Conservation (phyloP, 106 monocot genomes). For the Alisma plantagoaquatica region DNA sequence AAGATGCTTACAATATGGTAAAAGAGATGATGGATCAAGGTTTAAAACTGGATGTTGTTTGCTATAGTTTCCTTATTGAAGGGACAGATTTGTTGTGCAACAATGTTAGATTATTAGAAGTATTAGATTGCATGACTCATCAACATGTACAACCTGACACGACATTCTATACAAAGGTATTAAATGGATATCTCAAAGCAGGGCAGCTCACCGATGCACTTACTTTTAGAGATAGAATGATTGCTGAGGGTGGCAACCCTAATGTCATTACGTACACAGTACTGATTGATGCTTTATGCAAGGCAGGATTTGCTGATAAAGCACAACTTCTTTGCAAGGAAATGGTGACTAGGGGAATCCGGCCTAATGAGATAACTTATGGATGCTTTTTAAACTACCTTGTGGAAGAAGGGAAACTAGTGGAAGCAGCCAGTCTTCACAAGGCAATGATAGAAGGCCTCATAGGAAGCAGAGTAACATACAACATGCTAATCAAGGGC, state of each 20-base stretch:
- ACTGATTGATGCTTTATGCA: conserved; percentile 58
- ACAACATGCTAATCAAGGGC: conserved; percentile 75
- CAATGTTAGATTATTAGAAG: conserved; percentile 10
- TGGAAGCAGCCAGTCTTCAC: conserved; percentile 54
- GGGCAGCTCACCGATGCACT: conserved; percentile 46
- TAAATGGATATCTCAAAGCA: conserved; percentile 35
- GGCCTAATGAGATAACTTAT: conserved; percentile 61
- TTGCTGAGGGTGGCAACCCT: conserved; percentile 23
- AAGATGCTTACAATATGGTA: conserved; percentile 43
- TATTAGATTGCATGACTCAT: conserved; percentile 50
- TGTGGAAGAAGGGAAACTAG: conserved; percentile 39
- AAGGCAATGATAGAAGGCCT: conserved; percentile 31
- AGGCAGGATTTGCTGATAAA: conserved; percentile 45
- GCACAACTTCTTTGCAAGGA: conserved; percentile 65
- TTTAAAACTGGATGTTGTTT: conserved; percentile 55
- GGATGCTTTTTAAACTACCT: conserved; percentile 65
- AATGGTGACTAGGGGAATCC: conserved; percentile 40
- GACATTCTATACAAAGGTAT: conserved; percentile 61
- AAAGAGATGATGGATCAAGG: conserved; percentile 54
- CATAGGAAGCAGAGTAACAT: conserved; percentile 45
- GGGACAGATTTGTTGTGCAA: conserved; percentile 35
- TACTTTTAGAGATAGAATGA: conserved; percentile 51
- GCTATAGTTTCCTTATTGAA: conserved; percentile 62
- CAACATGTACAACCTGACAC: conserved; percentile 49
- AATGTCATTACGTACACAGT: conserved; percentile 69